phyloP scores from a whole-genome alignment of 2,329 filamentous ascomycete species.

The Phyllosticta capitalensis region DNA sequence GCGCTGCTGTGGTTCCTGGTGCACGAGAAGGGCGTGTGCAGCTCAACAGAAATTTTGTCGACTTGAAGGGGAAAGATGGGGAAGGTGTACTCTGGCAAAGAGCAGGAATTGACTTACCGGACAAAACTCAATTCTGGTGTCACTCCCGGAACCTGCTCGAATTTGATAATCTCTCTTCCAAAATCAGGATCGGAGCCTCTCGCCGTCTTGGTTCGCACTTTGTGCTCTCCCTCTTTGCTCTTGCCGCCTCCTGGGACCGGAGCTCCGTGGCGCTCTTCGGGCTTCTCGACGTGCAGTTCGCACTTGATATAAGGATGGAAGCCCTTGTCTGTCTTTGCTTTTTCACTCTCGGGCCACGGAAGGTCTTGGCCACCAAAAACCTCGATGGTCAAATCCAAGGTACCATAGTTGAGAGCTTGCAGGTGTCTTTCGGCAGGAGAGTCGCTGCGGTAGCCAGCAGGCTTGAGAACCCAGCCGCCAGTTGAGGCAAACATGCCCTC shows the following conservation, averaged over 20 bases:
- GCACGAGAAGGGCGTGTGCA: neutral
- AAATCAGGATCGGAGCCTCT: slow-evolving; percentile 37
- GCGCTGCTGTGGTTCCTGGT: neutral
- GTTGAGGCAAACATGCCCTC: slow-evolving; percentile 81
- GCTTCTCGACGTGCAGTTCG: slow-evolving; percentile 69
- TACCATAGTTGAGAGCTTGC: slow-evolving; percentile 40
- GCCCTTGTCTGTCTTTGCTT: slow-evolving; percentile 31
- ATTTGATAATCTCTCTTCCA: slow-evolving; percentile 34
- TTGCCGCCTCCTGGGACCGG: slow-evolving; percentile 38
- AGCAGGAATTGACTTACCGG: slow-evolving; percentile 28
- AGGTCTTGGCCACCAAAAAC: slow-evolving; percentile 70
- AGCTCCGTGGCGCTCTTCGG: slow-evolving; percentile 37
- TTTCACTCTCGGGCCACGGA: slow-evolving; percentile 51
- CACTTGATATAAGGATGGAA: slow-evolving; percentile 70
- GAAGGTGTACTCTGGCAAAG: slow-evolving; percentile 4
- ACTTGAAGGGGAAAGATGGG: neutral
- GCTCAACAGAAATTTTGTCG: slow-evolving; percentile 1
- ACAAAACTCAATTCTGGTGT: slow-evolving; percentile 40
- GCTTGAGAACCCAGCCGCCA: slow-evolving; percentile 78
- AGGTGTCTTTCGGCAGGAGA: slow-evolving; percentile 30
- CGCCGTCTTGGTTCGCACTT: slow-evolving; percentile 36
- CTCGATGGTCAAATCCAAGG: slow-evolving; percentile 59
- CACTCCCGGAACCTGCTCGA: slow-evolving; percentile 33
- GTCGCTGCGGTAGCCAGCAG: slow-evolving; percentile 55
- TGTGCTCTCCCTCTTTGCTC: slow-evolving; percentile 44